Evolutionary conservation across 2,329 filamentous ascomycete species (phyloP).

Genomic region (Botryotinia calthae): DNA sequence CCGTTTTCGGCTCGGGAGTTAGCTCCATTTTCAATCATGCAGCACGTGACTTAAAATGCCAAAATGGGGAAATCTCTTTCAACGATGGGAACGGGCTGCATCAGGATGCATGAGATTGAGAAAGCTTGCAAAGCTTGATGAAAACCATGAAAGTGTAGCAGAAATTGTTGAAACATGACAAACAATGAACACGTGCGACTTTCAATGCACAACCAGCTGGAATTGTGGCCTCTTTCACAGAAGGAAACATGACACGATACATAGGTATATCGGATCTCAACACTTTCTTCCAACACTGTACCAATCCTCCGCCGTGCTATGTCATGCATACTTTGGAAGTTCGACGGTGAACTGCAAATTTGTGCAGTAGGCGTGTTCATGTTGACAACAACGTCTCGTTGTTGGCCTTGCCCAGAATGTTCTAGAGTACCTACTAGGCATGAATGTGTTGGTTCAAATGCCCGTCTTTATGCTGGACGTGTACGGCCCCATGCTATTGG

Average conservation of each 20-base stretch:
- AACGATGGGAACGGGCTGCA: background rate
- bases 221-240: background rate
- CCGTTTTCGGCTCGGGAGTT: background rate
- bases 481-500: background rate
- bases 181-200: background rate
- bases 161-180: background rate
- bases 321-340: background rate
- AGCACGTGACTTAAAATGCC: background rate
- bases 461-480: conserved; percentile 11
- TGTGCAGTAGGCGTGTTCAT: conserved; percentile 2
- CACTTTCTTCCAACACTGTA: background rate
- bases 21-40: background rate
- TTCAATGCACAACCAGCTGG: background rate
- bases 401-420: conserved; percentile 9
- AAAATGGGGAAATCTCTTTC: background rate
- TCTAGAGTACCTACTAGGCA: conserved; percentile 2
- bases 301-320: background rate
- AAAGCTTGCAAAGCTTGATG: background rate
- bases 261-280: background rate
- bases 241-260: background rate
- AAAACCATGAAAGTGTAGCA: background rate
- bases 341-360: background rate
- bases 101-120: too few relatives aligned
- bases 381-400: conserved; percentile 14
- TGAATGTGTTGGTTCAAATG: background rate